These are phyloP conservation scores for Suillus occidentalis DNA, from an alignment of 768 basidiomycete genomes.

Conservation along the genomic window DNA sequence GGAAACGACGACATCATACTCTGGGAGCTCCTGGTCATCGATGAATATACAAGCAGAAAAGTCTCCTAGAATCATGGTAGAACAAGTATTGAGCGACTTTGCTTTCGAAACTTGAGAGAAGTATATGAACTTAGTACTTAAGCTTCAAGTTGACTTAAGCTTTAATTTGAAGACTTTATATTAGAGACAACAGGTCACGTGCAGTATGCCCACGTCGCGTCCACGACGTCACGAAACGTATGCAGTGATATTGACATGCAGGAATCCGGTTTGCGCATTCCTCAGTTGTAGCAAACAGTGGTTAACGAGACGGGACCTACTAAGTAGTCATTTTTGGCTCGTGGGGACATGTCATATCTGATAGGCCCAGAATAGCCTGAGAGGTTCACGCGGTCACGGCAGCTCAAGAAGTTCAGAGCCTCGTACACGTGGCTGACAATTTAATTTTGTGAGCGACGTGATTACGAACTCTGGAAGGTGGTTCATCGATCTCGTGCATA, in stretches of 20 bases:
- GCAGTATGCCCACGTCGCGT: too few relatives aligned
- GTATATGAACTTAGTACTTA: too few relatives aligned
- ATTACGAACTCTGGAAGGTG: too few relatives aligned
- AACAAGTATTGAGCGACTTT: neutral
- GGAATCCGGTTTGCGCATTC: neutral
- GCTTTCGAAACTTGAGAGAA: neutral
- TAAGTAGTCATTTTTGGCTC: neutral
- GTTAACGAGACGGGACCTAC: neutral
- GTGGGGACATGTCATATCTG: too few relatives aligned
- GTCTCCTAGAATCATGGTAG: slow-evolving; percentile 17
- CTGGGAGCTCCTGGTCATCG: slow-evolving; percentile 14
- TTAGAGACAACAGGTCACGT: too few relatives aligned
- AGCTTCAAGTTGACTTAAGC: too few relatives aligned
- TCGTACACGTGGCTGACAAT: too few relatives aligned
- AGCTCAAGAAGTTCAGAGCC: too few relatives aligned
- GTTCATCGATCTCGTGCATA: too few relatives aligned
- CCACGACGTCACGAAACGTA: neutral
- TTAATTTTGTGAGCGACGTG: too few relatives aligned
- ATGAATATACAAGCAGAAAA: slow-evolving; percentile 16
- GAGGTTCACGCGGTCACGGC: too few relatives aligned
- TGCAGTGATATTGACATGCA: neutral
- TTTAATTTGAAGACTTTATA: neutral
- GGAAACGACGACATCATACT: slow-evolving; percentile 16
- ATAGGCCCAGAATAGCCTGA: too few relatives aligned
- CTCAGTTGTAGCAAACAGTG: neutral